Conservation (phyloP, 1,284 basidiomycete species). For the Cryptococcus sp. region DNA sequence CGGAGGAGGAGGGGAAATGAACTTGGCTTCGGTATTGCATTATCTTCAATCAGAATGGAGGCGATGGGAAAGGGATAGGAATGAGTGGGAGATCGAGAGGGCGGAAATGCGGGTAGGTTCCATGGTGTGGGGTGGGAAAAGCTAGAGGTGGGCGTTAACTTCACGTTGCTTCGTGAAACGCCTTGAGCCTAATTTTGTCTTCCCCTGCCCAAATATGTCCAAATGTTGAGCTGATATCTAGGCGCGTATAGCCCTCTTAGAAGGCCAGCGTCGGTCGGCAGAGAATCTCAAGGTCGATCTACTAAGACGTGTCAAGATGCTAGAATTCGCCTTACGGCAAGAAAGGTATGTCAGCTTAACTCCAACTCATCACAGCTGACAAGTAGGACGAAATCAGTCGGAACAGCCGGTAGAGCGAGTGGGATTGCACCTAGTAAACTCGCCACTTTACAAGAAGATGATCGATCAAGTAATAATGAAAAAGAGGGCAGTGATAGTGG, state of each 20-base stretch:
- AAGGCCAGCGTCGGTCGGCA: conserved; percentile 91
- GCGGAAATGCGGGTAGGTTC: conserved; percentile 91
- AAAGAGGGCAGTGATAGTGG: conserved; percentile 41
- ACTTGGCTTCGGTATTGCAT: conserved; percentile 90
- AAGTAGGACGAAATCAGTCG: conserved; percentile 72
- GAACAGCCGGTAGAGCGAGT: conserved; percentile 46
- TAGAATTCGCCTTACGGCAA: conserved; percentile 90
- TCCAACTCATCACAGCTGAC: conserved; percentile 7
- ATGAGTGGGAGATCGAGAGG: conserved; percentile 99
- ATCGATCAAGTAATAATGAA: conserved; percentile 29
- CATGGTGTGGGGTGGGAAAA: neutral
- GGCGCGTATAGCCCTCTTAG: conserved; percentile 95
- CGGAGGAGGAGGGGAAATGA: conserved; percentile 59
- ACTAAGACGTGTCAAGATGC: conserved; percentile 96
- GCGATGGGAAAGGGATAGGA: conserved; percentile 91
- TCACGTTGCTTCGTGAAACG: neutral
- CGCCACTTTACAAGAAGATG: conserved; percentile 44
- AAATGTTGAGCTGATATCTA: conserved; percentile 35
- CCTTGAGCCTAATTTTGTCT: neutral
- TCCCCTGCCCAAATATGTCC: neutral
- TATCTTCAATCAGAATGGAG: conserved; percentile 98
- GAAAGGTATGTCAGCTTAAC: conserved; percentile 65
- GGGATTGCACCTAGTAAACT: conserved; percentile 39
- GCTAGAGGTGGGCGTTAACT: neutral
- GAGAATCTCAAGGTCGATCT: conserved; percentile 96